Percentiles rank a stretch among this genome's conserved stretches.
phyloP scores from a whole-genome alignment of 371 early-diverging fungal species.

The Syncephalastrum sp. region DNA sequence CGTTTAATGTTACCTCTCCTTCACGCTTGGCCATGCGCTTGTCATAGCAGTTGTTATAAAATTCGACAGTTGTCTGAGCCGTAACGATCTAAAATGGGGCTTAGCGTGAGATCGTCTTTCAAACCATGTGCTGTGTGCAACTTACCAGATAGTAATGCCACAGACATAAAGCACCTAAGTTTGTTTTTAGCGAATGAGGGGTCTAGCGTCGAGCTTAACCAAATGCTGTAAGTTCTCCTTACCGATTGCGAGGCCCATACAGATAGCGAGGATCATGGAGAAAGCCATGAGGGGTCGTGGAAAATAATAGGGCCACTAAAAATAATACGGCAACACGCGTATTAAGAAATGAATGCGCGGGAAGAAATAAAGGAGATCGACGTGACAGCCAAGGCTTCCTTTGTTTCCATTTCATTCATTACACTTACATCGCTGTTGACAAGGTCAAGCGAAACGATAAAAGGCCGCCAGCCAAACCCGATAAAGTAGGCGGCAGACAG shows the following conservation, averaged over 20 bases:
- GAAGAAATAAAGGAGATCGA: too few relatives aligned
- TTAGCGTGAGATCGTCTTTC: not conserved
- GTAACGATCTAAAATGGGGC: conserved; percentile 38
- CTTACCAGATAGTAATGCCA: conserved; percentile 68
- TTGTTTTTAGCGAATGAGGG: conserved; percentile 12
- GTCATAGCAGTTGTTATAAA: conserved; percentile 59
- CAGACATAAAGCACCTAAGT: conserved; percentile 30
- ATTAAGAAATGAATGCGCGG: too few relatives aligned
- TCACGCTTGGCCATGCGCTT: conserved; percentile 45
- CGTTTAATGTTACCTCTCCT: conserved; percentile 36
- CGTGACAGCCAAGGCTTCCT: not conserved
- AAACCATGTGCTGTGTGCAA: not conserved
- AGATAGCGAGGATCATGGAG: conserved; percentile 54
- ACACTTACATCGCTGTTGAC: conserved; percentile 42
- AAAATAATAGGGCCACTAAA: conserved; percentile 62
- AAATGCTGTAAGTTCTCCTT: conserved; percentile 5
- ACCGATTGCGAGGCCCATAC: conserved; percentile 59
- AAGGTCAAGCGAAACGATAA: conserved; percentile 52
- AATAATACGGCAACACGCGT: not conserved
- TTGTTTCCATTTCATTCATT: not conserved
- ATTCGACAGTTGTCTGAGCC: conserved; percentile 64
- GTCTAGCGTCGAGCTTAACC: not conserved
- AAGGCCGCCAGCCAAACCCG: conserved; percentile 55
- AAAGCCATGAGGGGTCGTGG: conserved; percentile 60
- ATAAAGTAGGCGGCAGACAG: conserved; percentile 65